Conservation (phyloP, 2,329 filamentous ascomycete species). For the Zymoseptoria crescenta region DNA sequence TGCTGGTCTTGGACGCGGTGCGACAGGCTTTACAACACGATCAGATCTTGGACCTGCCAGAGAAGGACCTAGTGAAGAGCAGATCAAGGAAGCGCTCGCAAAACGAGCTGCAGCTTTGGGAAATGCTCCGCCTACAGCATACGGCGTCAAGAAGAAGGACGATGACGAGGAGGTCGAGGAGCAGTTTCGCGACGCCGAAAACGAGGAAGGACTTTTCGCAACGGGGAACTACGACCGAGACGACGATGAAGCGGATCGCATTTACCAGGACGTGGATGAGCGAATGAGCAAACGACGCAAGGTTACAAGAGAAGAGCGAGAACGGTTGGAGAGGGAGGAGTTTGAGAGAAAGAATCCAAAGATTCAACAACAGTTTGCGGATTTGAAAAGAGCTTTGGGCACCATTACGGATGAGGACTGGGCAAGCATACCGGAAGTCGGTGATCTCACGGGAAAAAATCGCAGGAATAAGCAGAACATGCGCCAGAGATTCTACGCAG, state of each 20-base stretch:
- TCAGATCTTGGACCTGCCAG: conserved; percentile 92
- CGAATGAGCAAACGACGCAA: conserved; percentile 89
- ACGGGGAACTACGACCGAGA: conserved; percentile 95
- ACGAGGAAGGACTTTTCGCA: conserved; percentile 91
- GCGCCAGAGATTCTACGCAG: conserved; percentile 81
- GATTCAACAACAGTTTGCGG: conserved; percentile 95
- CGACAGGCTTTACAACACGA: conserved; percentile 94
- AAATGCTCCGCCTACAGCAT: conserved; percentile 61
- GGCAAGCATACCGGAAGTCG: conserved; percentile 90
- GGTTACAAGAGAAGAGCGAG: conserved; percentile 86
- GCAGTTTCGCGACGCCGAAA: conserved; percentile 91
- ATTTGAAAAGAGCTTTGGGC: conserved; percentile 82
- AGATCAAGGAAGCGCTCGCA: conserved; percentile 94
- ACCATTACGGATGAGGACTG: conserved; percentile 92
- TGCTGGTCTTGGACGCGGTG: conserved; percentile 92
- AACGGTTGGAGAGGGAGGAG: conserved; percentile 82
- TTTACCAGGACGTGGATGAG: conserved; percentile 93
- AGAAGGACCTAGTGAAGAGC: conserved; percentile 92
- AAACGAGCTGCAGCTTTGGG: conserved; percentile 83
- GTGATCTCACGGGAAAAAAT: conserved; percentile 92
- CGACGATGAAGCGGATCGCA: conserved; percentile 93
- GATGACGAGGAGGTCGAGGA: conserved; percentile 69
- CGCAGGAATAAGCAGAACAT: conserved; percentile 74
- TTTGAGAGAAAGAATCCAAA: conserved; percentile 97
- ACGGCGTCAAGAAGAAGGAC: conserved; percentile 63